Base-by-base conservation (phyloP, 2,329 filamentous ascomycete species). In the Cytospora mali region DNA sequence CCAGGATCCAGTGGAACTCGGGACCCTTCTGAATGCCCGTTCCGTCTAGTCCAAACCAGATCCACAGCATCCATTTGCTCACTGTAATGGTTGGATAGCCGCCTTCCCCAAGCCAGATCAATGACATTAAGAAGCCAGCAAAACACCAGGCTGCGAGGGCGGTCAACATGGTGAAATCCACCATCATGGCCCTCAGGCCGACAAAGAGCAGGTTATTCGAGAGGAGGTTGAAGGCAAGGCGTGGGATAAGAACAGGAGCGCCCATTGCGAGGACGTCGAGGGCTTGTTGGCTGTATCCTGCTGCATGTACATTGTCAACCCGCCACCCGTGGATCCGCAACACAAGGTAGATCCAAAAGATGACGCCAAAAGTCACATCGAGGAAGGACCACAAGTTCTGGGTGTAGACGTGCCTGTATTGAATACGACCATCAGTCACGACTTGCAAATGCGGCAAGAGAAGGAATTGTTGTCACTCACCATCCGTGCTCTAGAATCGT, bases 361-460 rank as follows among this genome's bases (percentile, higher is more conserved):
- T 88, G 49, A 81, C 69, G n/a, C 87, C 84, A 70, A 94, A 96
- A 5, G 86, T 86, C 53, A 94, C 87, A 72, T 95, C 92, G 18
- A 96, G 82, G 70, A 96, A 95, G 0, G 91, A 92, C 92, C 92
- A 96, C 4, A 96, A 78, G 69, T 95, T 94, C 73, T 96, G 91
- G 0, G 91, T 93, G 71, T 95, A 93, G 1, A 95, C 91, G 62
- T 86, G 85, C 90, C 90, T 85, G 54, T 62, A 48, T 27, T 56
- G 29, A 39, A 42, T n/a, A n/a, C n/a, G n/a, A 23, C 14, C 58
- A 59, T 58, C 28, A 87, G 55, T 84, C 81, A 58, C 2, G 21
- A 56, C 23, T 51, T 28, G 49, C n/a, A 25, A 29, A 53, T 49
- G 23, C 46, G 29, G 18, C 16, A 21, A 25, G 33, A 29, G 56